These are phyloP conservation scores for Pharnaceum exiguum DNA, from an alignment of 148 eudicot species.

Conservation along the genomic window DNA sequence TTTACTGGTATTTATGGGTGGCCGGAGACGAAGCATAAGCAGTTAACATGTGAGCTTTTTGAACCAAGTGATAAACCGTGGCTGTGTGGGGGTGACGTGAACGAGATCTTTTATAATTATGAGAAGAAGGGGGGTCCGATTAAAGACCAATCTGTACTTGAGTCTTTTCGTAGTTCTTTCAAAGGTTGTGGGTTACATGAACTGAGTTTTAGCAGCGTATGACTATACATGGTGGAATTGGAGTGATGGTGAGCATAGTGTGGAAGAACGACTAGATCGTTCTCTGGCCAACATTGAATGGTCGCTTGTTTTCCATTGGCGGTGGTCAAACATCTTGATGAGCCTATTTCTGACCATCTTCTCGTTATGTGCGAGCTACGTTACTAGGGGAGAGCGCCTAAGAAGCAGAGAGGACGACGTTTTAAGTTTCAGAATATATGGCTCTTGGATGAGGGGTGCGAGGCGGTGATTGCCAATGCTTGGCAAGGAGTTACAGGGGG, in stretches of 20 bases:
- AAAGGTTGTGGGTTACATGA: not conserved
- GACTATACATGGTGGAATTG: not conserved
- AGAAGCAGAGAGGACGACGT: not conserved
- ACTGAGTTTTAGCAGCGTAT: not conserved
- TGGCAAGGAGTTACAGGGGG: not conserved
- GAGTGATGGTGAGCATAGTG: not conserved
- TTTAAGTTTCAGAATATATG: not conserved
- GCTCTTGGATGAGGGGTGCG: not conserved
- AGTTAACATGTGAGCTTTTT: not conserved
- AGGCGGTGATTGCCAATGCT: not conserved
- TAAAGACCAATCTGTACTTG: not conserved
- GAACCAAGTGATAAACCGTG: not conserved
- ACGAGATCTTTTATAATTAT: not conserved
- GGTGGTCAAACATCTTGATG: too few species aligned
- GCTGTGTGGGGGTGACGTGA: not conserved
- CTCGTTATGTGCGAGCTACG: too few species aligned
- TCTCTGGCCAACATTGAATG: not conserved
- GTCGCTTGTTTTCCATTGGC: not conserved
- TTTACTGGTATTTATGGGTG: not conserved
- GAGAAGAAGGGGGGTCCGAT: not conserved
- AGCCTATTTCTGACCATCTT: too few species aligned
- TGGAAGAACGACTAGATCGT: not conserved
- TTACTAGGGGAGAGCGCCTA: not conserved
- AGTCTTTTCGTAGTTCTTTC: not conserved
- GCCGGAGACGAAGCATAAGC: not conserved